A percentile compares a stretch with the other conserved stretches of the same genome.
These are phyloP conservation scores for Colletotrichum sp. DNA, from an alignment of 2,329 filamentous ascomycete species.

Conservation along the genomic window DNA sequence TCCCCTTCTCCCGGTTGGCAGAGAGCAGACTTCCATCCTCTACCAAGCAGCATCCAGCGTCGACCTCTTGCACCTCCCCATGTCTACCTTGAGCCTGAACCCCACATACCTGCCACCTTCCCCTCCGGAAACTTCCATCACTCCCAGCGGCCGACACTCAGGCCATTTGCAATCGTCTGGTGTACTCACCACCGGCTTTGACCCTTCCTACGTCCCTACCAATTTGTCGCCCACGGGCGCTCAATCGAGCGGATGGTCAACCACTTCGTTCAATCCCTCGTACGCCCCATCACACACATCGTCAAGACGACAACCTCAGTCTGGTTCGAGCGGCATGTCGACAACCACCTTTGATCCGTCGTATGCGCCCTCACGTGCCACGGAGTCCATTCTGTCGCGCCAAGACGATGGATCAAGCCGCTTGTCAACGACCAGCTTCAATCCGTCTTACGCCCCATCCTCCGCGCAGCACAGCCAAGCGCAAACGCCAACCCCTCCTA, in stretches of 20 bases:
- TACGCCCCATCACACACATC: not conserved
- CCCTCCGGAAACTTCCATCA: not conserved
- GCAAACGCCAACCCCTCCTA: not conserved
- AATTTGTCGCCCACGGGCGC: not conserved
- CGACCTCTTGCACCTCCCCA: not conserved
- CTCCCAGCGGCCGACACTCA: not conserved
- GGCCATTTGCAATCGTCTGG: not conserved
- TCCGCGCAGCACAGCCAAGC: not conserved
- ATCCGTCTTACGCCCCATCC: not conserved
- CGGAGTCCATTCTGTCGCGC: not conserved
- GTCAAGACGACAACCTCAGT: not conserved
- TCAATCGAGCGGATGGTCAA: not conserved
- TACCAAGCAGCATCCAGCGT: not conserved
- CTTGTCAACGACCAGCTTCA: not conserved
- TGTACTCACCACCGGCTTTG: not conserved
- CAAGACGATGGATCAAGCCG: not conserved
- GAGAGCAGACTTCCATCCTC: not conserved
- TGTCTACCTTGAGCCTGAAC: not conserved
- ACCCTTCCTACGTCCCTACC: not conserved
- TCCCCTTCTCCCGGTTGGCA: not conserved
- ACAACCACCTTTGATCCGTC: not conserved
- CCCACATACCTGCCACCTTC: not conserved
- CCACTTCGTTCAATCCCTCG: not conserved
- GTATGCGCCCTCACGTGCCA: not conserved
- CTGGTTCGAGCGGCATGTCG: not conserved